phyloP scores from a whole-genome alignment of 2,329 filamentous ascomycete genomes.

The Colletotrichum eremochloae region DNA sequence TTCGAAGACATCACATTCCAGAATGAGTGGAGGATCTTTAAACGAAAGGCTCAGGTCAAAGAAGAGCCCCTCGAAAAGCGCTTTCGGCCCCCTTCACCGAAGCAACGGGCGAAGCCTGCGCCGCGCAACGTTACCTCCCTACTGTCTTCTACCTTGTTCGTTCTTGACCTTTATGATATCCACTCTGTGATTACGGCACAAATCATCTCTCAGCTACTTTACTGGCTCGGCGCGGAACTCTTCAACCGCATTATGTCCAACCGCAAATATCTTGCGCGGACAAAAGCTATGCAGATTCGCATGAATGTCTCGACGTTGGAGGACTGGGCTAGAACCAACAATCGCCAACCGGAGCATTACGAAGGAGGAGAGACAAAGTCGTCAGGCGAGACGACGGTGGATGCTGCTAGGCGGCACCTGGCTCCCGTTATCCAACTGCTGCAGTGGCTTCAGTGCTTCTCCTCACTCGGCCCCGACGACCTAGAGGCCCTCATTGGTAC shows the following conservation, averaged over 20 bases:
- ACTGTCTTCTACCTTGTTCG: slow-evolving; percentile 94
- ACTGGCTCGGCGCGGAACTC: slow-evolving; percentile 95
- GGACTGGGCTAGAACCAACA: slow-evolving; percentile 95
- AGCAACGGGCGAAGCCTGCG: slow-evolving; percentile 90
- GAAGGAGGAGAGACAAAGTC: slow-evolving; percentile 90
- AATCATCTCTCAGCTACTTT: slow-evolving; percentile 91
- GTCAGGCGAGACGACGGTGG: slow-evolving; percentile 88
- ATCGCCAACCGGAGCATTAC: slow-evolving; percentile 93
- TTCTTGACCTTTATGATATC: slow-evolving; percentile 98
- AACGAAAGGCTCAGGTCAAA: slow-evolving; percentile 89
- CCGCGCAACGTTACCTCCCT: slow-evolving; percentile 96
- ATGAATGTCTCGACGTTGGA: slow-evolving; percentile 98
- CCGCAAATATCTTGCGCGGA: slow-evolving; percentile 91
- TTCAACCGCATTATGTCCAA: slow-evolving; percentile 99
- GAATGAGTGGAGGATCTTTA: slow-evolving; percentile 98
- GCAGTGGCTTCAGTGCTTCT: slow-evolving; percentile 98
- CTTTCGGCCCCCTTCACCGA: slow-evolving; percentile 92
- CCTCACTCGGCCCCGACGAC: slow-evolving; percentile 87
- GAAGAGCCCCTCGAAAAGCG: slow-evolving; percentile 91
- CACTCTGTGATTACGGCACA: slow-evolving; percentile 96
- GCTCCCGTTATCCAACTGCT: slow-evolving; percentile 92
- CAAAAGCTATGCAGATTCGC: slow-evolving; percentile 99
- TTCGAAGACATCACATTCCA: slow-evolving; percentile 98
- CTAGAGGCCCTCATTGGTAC: slow-evolving; percentile 90
- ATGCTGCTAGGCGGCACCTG: slow-evolving; percentile 86